Conservation (phyloP, 306 rosid genomes). For the Pyrus bretschneideri region DNA sequence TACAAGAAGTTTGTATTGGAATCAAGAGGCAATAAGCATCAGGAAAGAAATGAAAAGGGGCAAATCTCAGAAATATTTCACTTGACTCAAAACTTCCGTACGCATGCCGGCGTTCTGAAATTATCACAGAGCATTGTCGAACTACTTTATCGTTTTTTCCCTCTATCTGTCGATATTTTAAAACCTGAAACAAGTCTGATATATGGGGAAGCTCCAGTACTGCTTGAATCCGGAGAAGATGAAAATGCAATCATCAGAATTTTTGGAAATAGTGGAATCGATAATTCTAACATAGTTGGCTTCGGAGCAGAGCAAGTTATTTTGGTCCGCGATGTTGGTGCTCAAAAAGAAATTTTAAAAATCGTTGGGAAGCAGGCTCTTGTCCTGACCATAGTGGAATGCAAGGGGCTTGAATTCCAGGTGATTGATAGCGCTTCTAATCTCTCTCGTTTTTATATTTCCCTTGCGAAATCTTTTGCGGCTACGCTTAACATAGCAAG, state of each 20-base stretch:
- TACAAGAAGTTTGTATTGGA: slow-evolving; percentile 49
- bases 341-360: slow-evolving; percentile 33
- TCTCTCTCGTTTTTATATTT: not conserved
- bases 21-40: slow-evolving; percentile 14
- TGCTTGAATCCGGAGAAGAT: slow-evolving; percentile 43
- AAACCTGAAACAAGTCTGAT: slow-evolving; percentile 70
- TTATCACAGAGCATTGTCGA: slow-evolving; percentile 63
- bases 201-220: slow-evolving; percentile 57
- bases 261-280: slow-evolving; percentile 47
- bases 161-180: slow-evolving; percentile 50
- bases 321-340: slow-evolving; percentile 62
- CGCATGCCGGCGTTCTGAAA: slow-evolving; percentile 65
- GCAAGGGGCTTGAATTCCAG: slow-evolving; percentile 94
- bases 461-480: not conserved
- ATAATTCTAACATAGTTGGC: slow-evolving; percentile 43
- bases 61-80: slow-evolving; percentile 37
- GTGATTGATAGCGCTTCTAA: slow-evolving; percentile 13
- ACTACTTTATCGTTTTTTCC: slow-evolving; percentile 63
- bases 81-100: slow-evolving; percentile 64
- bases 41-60: slow-evolving; percentile 36
- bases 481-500: too few relatives aligned
- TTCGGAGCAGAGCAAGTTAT: slow-evolving; percentile 84
- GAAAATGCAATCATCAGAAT: slow-evolving; percentile 59
- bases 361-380: slow-evolving; percentile 71
- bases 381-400: slow-evolving; percentile 62